Conservation (phyloP, 2,329 filamentous ascomycete genomes). For the Tolypocladium paradoxum region DNA sequence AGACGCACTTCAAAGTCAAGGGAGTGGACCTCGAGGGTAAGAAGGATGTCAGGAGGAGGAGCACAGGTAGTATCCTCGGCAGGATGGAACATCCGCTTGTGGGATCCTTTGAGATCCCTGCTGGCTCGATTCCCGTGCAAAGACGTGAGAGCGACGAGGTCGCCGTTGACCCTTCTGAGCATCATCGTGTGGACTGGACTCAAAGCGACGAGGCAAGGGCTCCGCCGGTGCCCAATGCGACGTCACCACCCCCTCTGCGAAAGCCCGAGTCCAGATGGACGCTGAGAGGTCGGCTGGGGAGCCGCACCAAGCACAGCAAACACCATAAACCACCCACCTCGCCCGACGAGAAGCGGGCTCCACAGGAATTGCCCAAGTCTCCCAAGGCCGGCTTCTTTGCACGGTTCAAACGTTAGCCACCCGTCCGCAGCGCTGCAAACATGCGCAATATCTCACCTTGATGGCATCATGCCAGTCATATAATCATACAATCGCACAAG, state of each 20-base stretch:
- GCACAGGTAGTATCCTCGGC: constrained; percentile 23
- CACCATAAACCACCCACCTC: constrained; percentile 13
- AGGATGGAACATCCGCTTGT: constrained; percentile 5
- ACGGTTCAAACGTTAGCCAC: constrained; percentile 29
- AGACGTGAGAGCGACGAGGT: background rate
- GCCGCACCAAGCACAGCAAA: constrained; percentile 17
- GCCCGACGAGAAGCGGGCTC: constrained; percentile 7
- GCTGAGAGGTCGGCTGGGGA: constrained; percentile 30
- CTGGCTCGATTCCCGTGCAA: constrained; percentile 1
- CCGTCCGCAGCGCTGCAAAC: no score
- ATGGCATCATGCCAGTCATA: background rate
- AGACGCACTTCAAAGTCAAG: constrained; percentile 10
- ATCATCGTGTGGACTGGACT: constrained; percentile 45
- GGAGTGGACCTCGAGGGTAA: constrained; percentile 4
- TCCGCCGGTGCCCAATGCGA: constrained; percentile 3
- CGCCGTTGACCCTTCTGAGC: constrained; percentile 16
- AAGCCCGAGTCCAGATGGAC: constrained; percentile 40
- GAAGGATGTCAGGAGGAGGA: constrained; percentile 21
- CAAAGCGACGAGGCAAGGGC: constrained; percentile 38
- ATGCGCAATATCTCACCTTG: background rate
- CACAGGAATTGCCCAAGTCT: constrained; percentile 16
- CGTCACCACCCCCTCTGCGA: constrained; percentile 20
- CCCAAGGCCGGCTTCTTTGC: constrained; percentile 29
- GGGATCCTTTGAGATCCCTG: constrained; percentile 1
- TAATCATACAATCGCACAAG: constrained; percentile 2